These are phyloP conservation scores for Filosporella fistucella DNA, from an alignment of 495 filamentous ascomycete species.

Conservation along the genomic window DNA sequence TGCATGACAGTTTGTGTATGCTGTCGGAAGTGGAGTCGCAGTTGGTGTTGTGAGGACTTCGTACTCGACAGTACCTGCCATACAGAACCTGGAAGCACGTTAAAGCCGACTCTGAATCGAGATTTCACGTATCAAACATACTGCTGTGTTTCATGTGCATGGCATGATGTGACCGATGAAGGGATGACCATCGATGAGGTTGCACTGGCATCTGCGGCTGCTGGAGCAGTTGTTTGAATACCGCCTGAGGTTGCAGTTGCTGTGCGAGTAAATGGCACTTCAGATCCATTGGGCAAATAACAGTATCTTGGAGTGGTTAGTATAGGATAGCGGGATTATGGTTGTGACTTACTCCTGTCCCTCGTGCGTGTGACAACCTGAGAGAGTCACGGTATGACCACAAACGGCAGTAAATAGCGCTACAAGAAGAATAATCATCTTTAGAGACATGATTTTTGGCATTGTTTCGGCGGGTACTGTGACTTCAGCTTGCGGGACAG, in stretches of 20 bases:
- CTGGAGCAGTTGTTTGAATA: constrained; percentile 20
- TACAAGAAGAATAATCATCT: no score
- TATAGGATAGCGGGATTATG: background rate
- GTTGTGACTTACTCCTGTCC: constrained; percentile 20
- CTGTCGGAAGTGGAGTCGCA: constrained; percentile 36
- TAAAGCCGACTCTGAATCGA: background rate
- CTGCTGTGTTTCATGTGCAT: constrained; percentile 32
- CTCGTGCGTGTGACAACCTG: constrained; percentile 21
- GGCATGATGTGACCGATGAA: constrained; percentile 32
- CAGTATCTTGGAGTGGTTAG: constrained; percentile 25
- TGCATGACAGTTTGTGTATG: constrained; percentile 48
- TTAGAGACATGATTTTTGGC: no score
- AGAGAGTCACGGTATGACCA: constrained; percentile 1
- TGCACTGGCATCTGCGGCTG: background rate
- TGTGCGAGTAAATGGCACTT: constrained; percentile 18
- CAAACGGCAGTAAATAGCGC: no score
- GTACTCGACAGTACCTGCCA: constrained; percentile 33
- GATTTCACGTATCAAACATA: constrained; percentile 15
- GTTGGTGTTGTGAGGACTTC: constrained; percentile 38
- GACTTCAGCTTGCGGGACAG: no score
- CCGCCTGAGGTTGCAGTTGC: constrained; percentile 4
- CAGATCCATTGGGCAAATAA: constrained; percentile 17
- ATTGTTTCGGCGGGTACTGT: no score
- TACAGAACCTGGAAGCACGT: constrained; percentile 29
- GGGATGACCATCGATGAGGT: background rate